Evolutionary conservation across 129 eudicot species (phyloP), one percentile per base, ranked within the genome.

Genomic region (Chrysanthemum lavandulifolium): DNA sequence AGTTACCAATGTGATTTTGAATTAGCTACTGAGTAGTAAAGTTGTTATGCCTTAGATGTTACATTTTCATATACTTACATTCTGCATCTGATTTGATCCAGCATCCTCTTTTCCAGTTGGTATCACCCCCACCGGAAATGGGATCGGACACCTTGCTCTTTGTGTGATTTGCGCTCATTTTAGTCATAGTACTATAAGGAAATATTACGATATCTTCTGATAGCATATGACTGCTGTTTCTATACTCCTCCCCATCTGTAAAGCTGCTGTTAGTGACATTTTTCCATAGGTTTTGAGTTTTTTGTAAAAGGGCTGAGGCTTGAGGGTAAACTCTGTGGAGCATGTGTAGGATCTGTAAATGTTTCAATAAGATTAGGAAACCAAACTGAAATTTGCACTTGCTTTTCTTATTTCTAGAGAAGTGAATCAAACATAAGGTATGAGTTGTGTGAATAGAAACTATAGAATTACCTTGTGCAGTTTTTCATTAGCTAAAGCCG

Each of bases 11-110:
- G 3, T 4, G 36, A 31, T 33, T 33, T 33, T 33, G 5, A 50
- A 11, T 11, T 6, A 10, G 55, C 13, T 47, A 36, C 21, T 3
- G 12, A 65, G 69, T 65, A 13, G 57, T 49, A 5, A 47, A 10
- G 40, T 5, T 33, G 40, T 67, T 21, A 33, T 5, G 6, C 14
- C 2, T 1, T 27, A 27, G 66, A 23, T 47, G 58, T 13, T 15
- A 15, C 4, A 29, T 0, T 19, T 54, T 9, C 43, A 65, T 53
- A 45, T 75, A 85, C 97, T 83, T 87, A 87, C 97, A 90, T 69
- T 90, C 93, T 79, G 87, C 83, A 82, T 90, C 97, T 49, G 91
- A 80, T 82, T 90, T 87, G 84, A 90, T 84, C 94, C 94, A 87
- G 78, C 67, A 73, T 68, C 85, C 91, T 76, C 80, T 78, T 77